Base-by-base conservation (phyloP, 257 asterid species). In the Solanum ossicruentum region DNA sequence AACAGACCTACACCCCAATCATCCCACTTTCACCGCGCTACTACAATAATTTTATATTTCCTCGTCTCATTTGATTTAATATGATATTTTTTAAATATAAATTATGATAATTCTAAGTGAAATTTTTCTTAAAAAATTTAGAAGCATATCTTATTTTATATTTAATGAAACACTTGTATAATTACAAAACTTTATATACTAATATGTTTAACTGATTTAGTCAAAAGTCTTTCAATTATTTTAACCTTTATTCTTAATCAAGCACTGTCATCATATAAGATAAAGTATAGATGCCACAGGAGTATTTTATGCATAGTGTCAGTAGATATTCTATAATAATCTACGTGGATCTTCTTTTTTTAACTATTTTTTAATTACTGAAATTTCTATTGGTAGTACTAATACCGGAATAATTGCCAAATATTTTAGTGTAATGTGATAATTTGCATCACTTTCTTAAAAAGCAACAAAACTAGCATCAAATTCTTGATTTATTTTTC, bases 391-490 rank as follows among this genome's bases (percentile, higher is more conserved):
- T 77, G 82, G 61, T 23, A 49, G 45, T 23, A 75, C 61, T 49
- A 75, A 13, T 7, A 75, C 12, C 16, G 26, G 66, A 63, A 83
- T 8, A 26, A 47, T 54, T 51, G 57, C 28, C 81, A 12, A 28
- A 52, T 83, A 57, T 54, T 17, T 52, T 17, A 47, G 36, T 65
- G 61, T 83, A 51, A 83, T 83, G 28, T 28, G 1, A 28, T 28
- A 28, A 52, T 21, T 77, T 67, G 81, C 36, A 66, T 83, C 85
- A 57, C 85, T 65, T 83, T 52, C 45, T 32, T 51, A 49, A n/a
- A 83, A 83, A 83, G 65, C 85, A 83, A 83, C 85, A 83, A 83
- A 63, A 69, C 6, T 3, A 58, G 52, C 58, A 57, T 60, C 84
- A 16, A 8, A 65, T 17, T 41, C 6, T 66, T 83, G 55, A 49